Conservation (phyloP, 164 flowering plant genomes). For the Liriodendron chinense region DNA sequence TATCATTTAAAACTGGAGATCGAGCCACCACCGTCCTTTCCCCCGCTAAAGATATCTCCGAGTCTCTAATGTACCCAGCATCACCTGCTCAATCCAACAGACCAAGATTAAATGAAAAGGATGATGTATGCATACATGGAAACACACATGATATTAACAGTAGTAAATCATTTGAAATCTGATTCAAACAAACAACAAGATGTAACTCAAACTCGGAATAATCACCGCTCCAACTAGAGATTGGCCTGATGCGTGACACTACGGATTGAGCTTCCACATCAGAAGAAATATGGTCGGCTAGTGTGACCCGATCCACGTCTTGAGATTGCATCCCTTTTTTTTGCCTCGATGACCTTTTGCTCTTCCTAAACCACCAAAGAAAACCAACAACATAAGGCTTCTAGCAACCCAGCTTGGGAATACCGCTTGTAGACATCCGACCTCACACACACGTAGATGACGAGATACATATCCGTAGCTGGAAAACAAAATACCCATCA, state of each 20-base stretch:
- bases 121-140: not conserved
- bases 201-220: not conserved
- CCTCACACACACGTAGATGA: not conserved
- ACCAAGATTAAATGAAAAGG: not conserved
- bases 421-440: not conserved
- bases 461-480: not conserved
- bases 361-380: slow-evolving; percentile 30
- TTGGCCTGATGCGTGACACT: slow-evolving; percentile 6
- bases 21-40: slow-evolving; percentile 10
- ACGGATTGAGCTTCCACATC: slow-evolving; percentile 15
- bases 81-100: slow-evolving; percentile 16
- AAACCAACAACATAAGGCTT: slow-evolving; percentile 4
- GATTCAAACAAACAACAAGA: not conserved
- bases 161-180: not conserved
- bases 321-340: slow-evolving; percentile 35
- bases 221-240: slow-evolving; percentile 7
- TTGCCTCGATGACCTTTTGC: slow-evolving; percentile 36
- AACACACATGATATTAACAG: not conserved
- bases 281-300: slow-evolving; percentile 5
- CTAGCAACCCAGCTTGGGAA: not conserved
- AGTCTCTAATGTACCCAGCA: slow-evolving; percentile 4
- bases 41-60: not conserved
- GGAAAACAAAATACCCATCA: not conserved
- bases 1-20: slow-evolving; percentile 11
- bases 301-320: slow-evolving; percentile 9